Percentiles rank a stretch among this genome's conserved stretches.
Conservation (phyloP, 2,329 filamentous ascomycete genomes). For the Tympanopsis confertula region DNA sequence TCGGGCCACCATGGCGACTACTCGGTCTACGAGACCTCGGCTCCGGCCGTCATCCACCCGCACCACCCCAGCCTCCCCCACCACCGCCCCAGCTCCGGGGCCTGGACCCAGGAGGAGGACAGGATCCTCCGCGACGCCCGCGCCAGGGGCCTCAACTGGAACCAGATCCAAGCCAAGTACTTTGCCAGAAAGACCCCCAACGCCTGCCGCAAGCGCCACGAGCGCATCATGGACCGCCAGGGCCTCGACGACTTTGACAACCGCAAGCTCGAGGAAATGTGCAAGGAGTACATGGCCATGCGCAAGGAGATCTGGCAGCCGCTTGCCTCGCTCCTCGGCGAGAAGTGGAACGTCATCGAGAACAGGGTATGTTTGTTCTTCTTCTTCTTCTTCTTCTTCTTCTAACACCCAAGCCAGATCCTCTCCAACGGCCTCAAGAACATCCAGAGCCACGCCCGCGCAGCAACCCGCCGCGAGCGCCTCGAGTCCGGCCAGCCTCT, state of each 20-base stretch:
- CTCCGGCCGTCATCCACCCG: slow-evolving; percentile 18
- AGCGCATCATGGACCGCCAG: slow-evolving; percentile 67
- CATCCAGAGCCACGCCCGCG: slow-evolving; percentile 57
- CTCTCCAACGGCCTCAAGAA: slow-evolving; percentile 78
- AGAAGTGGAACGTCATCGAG: slow-evolving; percentile 67
- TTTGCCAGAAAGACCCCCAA: slow-evolving; percentile 72
- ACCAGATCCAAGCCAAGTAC: slow-evolving; percentile 63
- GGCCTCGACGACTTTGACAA: slow-evolving; percentile 70
- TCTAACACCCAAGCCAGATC: slow-evolving; percentile 38
- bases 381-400: slow-evolving; percentile 3
- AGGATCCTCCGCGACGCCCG: slow-evolving; percentile 61
- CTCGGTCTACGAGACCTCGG: slow-evolving; percentile 26
- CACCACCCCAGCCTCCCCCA: slow-evolving; percentile 19
- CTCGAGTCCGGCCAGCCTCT: slow-evolving; percentile 31
- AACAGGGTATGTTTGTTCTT: slow-evolving; percentile 36
- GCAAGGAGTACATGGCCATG: slow-evolving; percentile 67
- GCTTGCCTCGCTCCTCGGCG: slow-evolving; percentile 63
- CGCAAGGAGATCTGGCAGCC: slow-evolving; percentile 73
- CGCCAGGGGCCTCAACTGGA: slow-evolving; percentile 70
- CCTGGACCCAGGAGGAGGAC: slow-evolving; percentile 68
- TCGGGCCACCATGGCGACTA: slow-evolving; percentile 12
- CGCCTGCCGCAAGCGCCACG: slow-evolving; percentile 80
- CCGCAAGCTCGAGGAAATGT: slow-evolving; percentile 61
- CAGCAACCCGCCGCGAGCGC: slow-evolving; percentile 54
- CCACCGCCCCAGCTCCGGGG: slow-evolving; percentile 46